phyloP scores from a whole-genome alignment of 140 eudicot species.

The Ambrosia hybrid region DNA sequence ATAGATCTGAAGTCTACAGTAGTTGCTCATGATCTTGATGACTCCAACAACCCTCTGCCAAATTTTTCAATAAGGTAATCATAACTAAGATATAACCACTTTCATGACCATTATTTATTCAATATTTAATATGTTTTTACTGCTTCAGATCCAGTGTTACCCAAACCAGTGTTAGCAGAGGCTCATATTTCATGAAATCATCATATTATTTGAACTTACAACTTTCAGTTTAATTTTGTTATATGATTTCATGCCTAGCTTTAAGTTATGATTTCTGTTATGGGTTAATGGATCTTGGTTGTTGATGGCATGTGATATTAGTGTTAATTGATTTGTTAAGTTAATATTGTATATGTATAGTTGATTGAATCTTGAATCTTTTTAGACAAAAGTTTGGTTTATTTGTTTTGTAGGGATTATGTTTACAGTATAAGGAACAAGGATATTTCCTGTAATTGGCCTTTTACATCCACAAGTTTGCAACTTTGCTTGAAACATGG shows the following conservation, averaged over 20 bases:
- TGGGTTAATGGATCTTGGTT: not conserved
- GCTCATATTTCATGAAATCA: constrained; percentile 37
- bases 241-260: not conserved
- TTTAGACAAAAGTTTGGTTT: constrained; percentile 12
- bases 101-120: constrained; percentile 19
- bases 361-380: constrained; percentile 20
- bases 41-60: constrained; percentile 36
- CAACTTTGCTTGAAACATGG: constrained; percentile 77
- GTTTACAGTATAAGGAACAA: constrained; percentile 64
- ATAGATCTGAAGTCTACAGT: constrained; percentile 52
- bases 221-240: too few species aligned
- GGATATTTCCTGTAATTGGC: constrained; percentile 71
- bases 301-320: constrained; percentile 25
- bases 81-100: constrained; percentile 5
- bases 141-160: constrained; percentile 44
- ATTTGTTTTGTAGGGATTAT: constrained; percentile 58
- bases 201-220: constrained; percentile 16
- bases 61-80: constrained; percentile 80
- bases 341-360: not conserved
- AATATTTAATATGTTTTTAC: constrained; percentile 20
- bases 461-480: constrained; percentile 67
- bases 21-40: constrained; percentile 48
- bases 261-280: not conserved
- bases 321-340: not conserved
- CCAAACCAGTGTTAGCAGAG: constrained; percentile 26